phyloP scores from a whole-genome alignment of 1,284 basidiomycete species.

The Earliella scabrosa region DNA sequence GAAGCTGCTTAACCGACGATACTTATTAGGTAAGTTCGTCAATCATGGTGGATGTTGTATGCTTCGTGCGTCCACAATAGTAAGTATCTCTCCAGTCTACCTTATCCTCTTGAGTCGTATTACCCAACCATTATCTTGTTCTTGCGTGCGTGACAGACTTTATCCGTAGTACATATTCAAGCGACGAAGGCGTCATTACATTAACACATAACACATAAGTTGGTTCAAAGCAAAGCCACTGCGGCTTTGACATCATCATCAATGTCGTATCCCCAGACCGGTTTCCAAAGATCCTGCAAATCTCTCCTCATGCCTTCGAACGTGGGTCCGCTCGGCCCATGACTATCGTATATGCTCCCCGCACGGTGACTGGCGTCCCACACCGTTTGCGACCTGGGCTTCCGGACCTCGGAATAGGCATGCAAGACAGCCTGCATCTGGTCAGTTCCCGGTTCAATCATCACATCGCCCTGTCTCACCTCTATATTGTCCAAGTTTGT shows the following conservation, averaged over 20 bases:
- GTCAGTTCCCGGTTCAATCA: neutral
- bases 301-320: conserved; percentile 30
- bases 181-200: too few species aligned
- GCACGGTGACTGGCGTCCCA: conserved; percentile 41
- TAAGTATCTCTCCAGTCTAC: neutral
- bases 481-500: conserved; percentile 48
- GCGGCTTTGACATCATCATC: conserved; percentile 39
- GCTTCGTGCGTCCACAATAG: neutral
- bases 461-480: conserved; percentile 36
- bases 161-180: too few species aligned
- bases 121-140: too few species aligned
- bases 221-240: conserved; percentile 22
- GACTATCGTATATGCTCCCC: conserved; percentile 39
- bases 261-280: conserved; percentile 54
- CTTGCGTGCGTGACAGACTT: too few species aligned
- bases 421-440: conserved; percentile 43
- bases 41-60: too few species aligned
- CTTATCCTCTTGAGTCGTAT: too few species aligned
- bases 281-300: conserved; percentile 46
- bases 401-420: conserved; percentile 48
- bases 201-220: too few species aligned
- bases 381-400: conserved; percentile 51
- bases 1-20: too few species aligned
- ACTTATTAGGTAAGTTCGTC: too few species aligned
- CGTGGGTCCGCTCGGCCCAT: conserved; percentile 25